phyloP scores from a whole-genome alignment of 495 filamentous ascomycete species.

The Clavariopsis aquatica region DNA sequence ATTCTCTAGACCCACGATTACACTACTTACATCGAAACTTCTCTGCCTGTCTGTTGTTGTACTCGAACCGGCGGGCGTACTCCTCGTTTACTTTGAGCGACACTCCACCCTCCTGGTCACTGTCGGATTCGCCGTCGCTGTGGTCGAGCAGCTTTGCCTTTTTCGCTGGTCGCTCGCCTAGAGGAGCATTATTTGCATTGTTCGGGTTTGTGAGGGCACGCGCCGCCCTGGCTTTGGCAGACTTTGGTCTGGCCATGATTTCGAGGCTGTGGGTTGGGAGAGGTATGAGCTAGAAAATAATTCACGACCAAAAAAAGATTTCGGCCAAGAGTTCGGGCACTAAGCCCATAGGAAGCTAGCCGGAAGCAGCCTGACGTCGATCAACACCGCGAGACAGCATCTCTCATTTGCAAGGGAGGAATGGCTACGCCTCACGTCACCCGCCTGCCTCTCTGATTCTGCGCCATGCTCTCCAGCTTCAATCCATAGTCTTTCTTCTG shows the following conservation, averaged over 20 bases:
- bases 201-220: neutral
- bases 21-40: conserved; percentile 66
- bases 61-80: conserved; percentile 84
- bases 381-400: neutral
- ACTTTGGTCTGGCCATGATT: conserved; percentile 1
- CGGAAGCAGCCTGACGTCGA: conserved; percentile 14
- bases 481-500: conserved; percentile 15
- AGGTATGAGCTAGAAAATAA: neutral
- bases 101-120: conserved; percentile 47
- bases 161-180: conserved; percentile 36
- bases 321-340: conserved; percentile 14
- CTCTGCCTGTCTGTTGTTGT: conserved; percentile 96
- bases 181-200: neutral
- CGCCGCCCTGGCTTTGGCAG: neutral
- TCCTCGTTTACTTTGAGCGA: conserved; percentile 84
- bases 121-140: conserved; percentile 44
- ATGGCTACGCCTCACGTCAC: neutral
- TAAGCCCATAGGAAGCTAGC: neutral
- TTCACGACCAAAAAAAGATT: conserved; percentile 10
- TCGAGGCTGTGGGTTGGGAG: neutral
- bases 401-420: neutral
- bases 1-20: neutral
- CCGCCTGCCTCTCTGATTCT: neutral
- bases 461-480: conserved; percentile 21
- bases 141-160: conserved; percentile 41